These are phyloP conservation scores for Trichosporon coremiiforme DNA, from an alignment of 1,284 basidiomycete genomes.

Conservation along the genomic window DNA sequence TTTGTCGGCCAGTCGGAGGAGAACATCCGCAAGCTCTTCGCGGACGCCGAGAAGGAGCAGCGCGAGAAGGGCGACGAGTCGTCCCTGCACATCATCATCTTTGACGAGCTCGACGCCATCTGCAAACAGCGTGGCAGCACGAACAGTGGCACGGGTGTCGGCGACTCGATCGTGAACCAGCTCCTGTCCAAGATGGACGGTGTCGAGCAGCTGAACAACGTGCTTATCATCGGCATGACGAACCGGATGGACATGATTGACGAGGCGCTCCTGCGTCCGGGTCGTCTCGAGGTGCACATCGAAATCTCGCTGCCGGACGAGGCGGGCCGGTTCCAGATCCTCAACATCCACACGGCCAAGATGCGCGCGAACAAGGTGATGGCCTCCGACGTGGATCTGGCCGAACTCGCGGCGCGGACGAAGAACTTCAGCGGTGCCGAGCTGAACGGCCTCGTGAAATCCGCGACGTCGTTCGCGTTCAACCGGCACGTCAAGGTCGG, in stretches of 20 bases:
- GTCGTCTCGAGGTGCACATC: slow-evolving; percentile 99
- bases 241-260: slow-evolving; percentile 99
- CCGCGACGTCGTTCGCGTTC: slow-evolving; percentile 96
- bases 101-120: slow-evolving; percentile 98
- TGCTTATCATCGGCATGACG: slow-evolving; percentile 99
- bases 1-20: slow-evolving; percentile 98
- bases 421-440: slow-evolving; percentile 99
- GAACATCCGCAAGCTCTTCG: slow-evolving; percentile 96
- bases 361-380: slow-evolving; percentile 92
- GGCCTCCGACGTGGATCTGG: slow-evolving; percentile 81
- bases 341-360: slow-evolving; percentile 92
- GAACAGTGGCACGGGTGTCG: slow-evolving; percentile 91
- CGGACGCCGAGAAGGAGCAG: slow-evolving; percentile 98
- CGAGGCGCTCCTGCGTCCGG: slow-evolving; percentile 93
- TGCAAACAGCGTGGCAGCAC: slow-evolving; percentile 94
- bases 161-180: slow-evolving; percentile 98
- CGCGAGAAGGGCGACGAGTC: slow-evolving; percentile 99
- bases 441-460: slow-evolving; percentile 94
- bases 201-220: slow-evolving; percentile 98
- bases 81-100: slow-evolving; percentile 96
- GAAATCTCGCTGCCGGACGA: slow-evolving; percentile 98
- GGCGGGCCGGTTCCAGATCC: slow-evolving; percentile 86
- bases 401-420: slow-evolving; percentile 78
- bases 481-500: slow-evolving; percentile 97
- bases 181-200: slow-evolving; percentile 99